Base-by-base conservation (phyloP, 2,329 filamentous ascomycete genomes). In the Claviceps monticola region DNA sequence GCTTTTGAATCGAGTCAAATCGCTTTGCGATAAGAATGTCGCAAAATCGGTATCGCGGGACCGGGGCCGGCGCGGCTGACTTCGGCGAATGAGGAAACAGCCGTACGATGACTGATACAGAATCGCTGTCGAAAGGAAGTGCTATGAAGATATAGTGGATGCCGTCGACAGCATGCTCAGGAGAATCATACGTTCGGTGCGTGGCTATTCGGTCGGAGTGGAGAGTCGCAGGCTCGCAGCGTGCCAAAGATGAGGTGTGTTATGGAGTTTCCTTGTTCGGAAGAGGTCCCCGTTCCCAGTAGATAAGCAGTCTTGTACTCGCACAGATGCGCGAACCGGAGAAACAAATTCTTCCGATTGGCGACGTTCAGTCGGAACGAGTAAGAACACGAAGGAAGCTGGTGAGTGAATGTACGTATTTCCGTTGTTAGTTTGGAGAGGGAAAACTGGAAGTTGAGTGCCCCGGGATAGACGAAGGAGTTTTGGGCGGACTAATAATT, bases 181-280 rank as follows among this genome's bases (percentile, higher is more conserved):
- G 34, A 51, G 41, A n/a, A 19, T 21, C 4, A 23, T 43, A 46
- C 8, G 19, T 39, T 48, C 36, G 13, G 17, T 29, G 17, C 19
- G 34, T 26, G 4, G 19, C 23, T 38, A 37, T 45, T 36, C 23
- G 39, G 29, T 44, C 16, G 34, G 44, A 46, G 39, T 51, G 48
- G 29, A 53, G 51, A 48, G 48, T 34, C 29, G 9, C 29, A 11
- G 9, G 29, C 29, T 34, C 29, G 29, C 29, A 34, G 29, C 9
- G 29, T 45, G 44, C 21, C 29, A 45, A 45, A 51, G 45, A 41
- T 49, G 51, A 52, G 34, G 46, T 46, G 34, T 46, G 16, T 19
- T 48, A 8, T 17, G 46, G 41, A 48, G 34, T 46, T 21, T 46
- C 41, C 34, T 51, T 46, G 45, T 21, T 46, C 37, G 45, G 16